Base-by-base conservation (phyloP, 2,329 filamentous ascomycete species). In the Sporothrix brunneoviolacea region DNA sequence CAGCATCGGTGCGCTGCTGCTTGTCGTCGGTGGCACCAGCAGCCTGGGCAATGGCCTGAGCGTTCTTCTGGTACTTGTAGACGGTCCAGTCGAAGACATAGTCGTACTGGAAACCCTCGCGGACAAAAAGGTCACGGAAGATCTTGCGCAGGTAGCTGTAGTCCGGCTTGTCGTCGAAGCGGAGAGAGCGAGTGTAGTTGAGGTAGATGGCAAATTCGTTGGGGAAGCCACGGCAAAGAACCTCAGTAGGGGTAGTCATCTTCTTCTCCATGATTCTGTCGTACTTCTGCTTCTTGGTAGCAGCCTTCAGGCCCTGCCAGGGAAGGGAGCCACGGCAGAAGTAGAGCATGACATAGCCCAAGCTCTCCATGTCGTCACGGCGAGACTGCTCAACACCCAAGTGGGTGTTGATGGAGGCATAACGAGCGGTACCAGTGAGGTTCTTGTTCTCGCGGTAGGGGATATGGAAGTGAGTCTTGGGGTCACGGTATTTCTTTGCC, bases 191-290 rank as follows among this genome's bases (percentile, higher is more conserved):
- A 48, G 91, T 97, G 79, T 98, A 97, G 84, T 97, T 97, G 57
- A 98, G 81, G 72, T 98, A 98, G 71, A 97, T 97, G 75, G 91
- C 91, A 63, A 98, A 98, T 75, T 98, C 93, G 71, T 97, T 96
- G 62, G 93, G 93, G 78, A 98, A 97, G 60, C 93, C 93, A 69
- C 91, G 90, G 84, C 93, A 98, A 44, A 98, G 88, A 43, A 96
- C 91, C 73, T 98, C 91, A 61, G 91, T 97, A 8, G 93, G 91
- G 3, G 93, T 98, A 13, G 93, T 98, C 93, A 97, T 97, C 88
- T 98, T 98, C 85, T 98, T 98, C 80, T 98, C 93, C 91, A 97
- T 97, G 75, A 98, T 98, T 59, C 91, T 84, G 74, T 98, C 93
- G 68, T 98, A 97, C 78, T 98, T 98, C 77, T 98, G 93, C 81